phyloP scores from a whole-genome alignment of 2,329 filamentous ascomycete genomes.

The Chlorencoelia australis region DNA sequence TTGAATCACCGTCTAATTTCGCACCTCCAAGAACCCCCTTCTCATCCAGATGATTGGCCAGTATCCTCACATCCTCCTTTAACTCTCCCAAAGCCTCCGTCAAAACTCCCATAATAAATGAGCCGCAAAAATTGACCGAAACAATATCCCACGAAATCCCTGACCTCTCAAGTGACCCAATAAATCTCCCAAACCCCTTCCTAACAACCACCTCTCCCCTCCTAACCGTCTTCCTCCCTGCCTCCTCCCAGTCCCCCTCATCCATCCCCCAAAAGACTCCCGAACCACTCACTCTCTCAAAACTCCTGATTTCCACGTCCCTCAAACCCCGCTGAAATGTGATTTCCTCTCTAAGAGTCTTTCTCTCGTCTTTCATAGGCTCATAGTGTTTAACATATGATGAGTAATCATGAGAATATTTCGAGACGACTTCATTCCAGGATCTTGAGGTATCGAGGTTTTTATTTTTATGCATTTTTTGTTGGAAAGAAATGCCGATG shows the following conservation, averaged over 20 bases:
- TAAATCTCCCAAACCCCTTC: slow-evolving; percentile 14
- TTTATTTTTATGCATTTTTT: no score
- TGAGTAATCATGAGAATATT: slow-evolving; percentile 16
- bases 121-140: slow-evolving; percentile 19
- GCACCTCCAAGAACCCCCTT: slow-evolving; percentile 13
- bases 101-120: slow-evolving; percentile 20
- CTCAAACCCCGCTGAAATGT: slow-evolving; percentile 12
- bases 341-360: slow-evolving; percentile 14
- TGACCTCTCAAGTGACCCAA: slow-evolving; percentile 4
- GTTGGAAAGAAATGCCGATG: slow-evolving; percentile 11
- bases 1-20: neutral
- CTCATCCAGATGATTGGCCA: slow-evolving; percentile 15
- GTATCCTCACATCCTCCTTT: slow-evolving; percentile 6
- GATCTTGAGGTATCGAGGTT: slow-evolving; percentile 5
- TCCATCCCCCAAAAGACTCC: slow-evolving; percentile 20
- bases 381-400: slow-evolving; percentile 11
- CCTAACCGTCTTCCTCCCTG: slow-evolving; percentile 12
- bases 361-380: slow-evolving; percentile 12
- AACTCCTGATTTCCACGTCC: slow-evolving; percentile 19
- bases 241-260: slow-evolving; percentile 8
- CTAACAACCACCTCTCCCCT: slow-evolving; percentile 13
- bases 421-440: slow-evolving; percentile 9
- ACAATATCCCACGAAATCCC: slow-evolving; percentile 16
- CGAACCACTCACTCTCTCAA: slow-evolving; percentile 17
- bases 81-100: slow-evolving; percentile 1